phyloP scores from a whole-genome alignment of 1,284 basidiomycete species.

The Ustilago loliicola region DNA sequence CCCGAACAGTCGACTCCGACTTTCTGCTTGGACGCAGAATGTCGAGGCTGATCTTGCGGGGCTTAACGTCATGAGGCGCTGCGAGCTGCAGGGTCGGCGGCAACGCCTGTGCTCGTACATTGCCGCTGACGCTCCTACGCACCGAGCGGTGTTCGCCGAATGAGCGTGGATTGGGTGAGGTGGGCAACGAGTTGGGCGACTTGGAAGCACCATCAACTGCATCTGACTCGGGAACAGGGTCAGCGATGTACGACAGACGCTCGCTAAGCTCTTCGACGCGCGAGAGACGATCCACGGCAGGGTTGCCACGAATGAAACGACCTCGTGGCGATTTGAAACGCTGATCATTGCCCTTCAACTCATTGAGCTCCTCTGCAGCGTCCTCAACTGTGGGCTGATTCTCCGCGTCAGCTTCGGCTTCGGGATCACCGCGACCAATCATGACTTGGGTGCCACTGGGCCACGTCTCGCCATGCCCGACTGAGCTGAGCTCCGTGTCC shows the following conservation, averaged over 20 bases:
- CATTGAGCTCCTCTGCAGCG: slow-evolving; percentile 14
- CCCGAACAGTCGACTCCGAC: background rate
- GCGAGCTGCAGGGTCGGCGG: slow-evolving; percentile 26
- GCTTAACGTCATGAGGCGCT: background rate
- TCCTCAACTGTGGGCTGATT: slow-evolving; percentile 9
- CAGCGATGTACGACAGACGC: slow-evolving; percentile 25
- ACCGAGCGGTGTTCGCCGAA: slow-evolving; percentile 41
- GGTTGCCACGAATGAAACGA: slow-evolving; percentile 34
- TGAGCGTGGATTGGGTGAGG: slow-evolving; percentile 35
- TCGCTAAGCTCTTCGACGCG: slow-evolving; percentile 46
- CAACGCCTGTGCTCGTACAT: slow-evolving; percentile 9
- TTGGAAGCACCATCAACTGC: background rate
- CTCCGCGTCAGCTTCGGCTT: background rate
- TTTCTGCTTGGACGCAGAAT: slow-evolving; percentile 15
- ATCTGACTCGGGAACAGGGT: slow-evolving; percentile 9
- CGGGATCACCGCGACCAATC: background rate
- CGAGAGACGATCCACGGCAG: slow-evolving; percentile 31
- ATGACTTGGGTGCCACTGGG: background rate
- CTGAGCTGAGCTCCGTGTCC: background rate
- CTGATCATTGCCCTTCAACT: slow-evolving; percentile 12
- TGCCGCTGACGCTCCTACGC: slow-evolving; percentile 29
- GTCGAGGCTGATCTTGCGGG: slow-evolving; percentile 27
- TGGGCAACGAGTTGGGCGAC: slow-evolving; percentile 8
- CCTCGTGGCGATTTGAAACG: slow-evolving; percentile 30
- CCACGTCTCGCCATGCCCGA: slow-evolving; percentile 1